Percentiles rank a stretch among this genome's conserved stretches.
These are phyloP conservation scores for Eucalyptus sideroxylon DNA, from an alignment of 345 rosid species.

Conservation along the genomic window DNA sequence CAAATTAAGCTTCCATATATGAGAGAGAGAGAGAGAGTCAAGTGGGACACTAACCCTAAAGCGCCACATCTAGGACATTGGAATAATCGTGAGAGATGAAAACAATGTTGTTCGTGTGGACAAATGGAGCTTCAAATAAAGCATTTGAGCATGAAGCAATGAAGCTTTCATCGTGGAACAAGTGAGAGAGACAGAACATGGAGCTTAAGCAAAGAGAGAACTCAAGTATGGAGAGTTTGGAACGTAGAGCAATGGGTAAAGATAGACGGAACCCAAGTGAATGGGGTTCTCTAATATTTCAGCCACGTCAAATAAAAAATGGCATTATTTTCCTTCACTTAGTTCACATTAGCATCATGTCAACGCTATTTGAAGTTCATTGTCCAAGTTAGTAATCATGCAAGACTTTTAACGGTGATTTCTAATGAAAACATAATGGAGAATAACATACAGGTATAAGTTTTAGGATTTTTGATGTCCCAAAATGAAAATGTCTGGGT, in stretches of 20 bases:
- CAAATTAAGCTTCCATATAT: not conserved
- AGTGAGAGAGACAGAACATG: not conserved
- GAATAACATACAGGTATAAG: rapidly evolving
- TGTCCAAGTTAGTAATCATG: not conserved
- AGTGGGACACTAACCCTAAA: too few species aligned
- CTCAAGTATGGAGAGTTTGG: not conserved
- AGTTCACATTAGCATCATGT: not conserved
- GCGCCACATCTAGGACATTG: not conserved
- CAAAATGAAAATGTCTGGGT: not conserved
- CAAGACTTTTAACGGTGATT: not conserved
- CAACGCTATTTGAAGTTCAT: not conserved
- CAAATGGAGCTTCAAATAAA: not conserved
- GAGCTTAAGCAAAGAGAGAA: not conserved
- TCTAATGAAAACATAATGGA: too few species aligned
- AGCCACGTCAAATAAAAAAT: not conserved
- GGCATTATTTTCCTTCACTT: not conserved
- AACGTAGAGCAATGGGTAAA: not conserved
- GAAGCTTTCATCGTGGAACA: not conserved
- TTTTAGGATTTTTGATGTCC: too few species aligned
- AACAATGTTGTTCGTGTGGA: not conserved
- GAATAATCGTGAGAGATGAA: not conserved
- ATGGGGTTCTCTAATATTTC: not conserved
- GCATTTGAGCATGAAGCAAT: not conserved
- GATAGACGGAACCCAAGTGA: not conserved
- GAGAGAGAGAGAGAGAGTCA: not conserved